Base-by-base conservation (phyloP, 768 basidiomycete genomes). In the Lactarius akahatsu region DNA sequence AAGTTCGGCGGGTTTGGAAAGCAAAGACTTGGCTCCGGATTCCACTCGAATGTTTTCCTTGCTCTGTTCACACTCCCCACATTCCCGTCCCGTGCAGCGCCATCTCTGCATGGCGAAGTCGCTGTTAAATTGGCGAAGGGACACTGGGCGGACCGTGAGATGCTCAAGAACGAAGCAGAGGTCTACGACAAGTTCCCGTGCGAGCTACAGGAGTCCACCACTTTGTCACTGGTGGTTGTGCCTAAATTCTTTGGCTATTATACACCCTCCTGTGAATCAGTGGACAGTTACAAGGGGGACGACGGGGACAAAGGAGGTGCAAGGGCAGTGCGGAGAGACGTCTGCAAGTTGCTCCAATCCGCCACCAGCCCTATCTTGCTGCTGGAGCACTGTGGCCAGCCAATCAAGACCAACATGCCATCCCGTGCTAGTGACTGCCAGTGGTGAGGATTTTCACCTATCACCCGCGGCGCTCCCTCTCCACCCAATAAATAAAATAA, bases 191-290 rank as follows among this genome's bases (percentile, higher is more conserved):
- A 43, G 1, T 81, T 86, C 71, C 80, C 82, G 3, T 57, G 65
- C 11, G 79, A 83, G 64, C 74, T 84, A 55, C 81, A 78, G 67
- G 74, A 84, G 71, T 80, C 83, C 56, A 85, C 80, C 57, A n/a
- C n/a, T n/a, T n/a, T n/a, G n/a, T n/a, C n/a, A n/a, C n/a, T n/a
- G n/a, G n/a, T n/a, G n/a, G n/a, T 88, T 56, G 82, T 85, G 3
- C 87, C 88, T 0, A 85, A 87, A 72, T 89, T 82, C 73, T 89
- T 85, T 69, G 87, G 88, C 1, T 85, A 84, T 73, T 89, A 88
- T 68, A 71, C 70, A 0, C 78, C 78, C 0, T 64, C 69, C 1
- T 55, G 62, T 2, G 69, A 73, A 20, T 45, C 64, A 18, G 66
- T 60, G 8, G 23, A 60, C 8, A 9, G 4, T 23, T 10, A 58